phyloP scores from a whole-genome alignment of 352 stramenopile genomes.

The Globisporangium nagaii region DNA sequence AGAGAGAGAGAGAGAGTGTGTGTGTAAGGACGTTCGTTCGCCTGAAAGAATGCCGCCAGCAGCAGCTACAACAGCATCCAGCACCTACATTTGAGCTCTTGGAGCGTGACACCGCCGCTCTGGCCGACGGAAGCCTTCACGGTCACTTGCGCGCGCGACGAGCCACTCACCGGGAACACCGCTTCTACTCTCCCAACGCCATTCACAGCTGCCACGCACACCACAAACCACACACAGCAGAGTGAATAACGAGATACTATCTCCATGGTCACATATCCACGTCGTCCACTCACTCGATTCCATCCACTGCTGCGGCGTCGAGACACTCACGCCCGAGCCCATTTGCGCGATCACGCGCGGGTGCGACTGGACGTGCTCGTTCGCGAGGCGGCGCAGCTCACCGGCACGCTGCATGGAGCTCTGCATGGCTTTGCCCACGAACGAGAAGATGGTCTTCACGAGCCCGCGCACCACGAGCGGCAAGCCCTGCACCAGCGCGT shows the following conservation, averaged over 20 bases:
- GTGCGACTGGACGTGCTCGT: constrained; percentile 52
- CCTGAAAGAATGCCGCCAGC: too few relatives aligned
- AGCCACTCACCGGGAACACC: constrained; percentile 48
- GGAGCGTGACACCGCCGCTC: constrained; percentile 32
- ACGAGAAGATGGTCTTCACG: constrained; percentile 64
- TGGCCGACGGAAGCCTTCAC: constrained; percentile 48
- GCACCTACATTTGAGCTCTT: constrained; percentile 61
- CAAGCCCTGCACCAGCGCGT: constrained; percentile 50
- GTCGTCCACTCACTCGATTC: constrained; percentile 50
- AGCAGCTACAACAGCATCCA: background rate
- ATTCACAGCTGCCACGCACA: constrained; percentile 46
- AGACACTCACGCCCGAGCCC: constrained; percentile 42
- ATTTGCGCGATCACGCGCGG: constrained; percentile 41
- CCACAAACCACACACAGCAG: background rate
- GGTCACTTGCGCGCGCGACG: constrained; percentile 34
- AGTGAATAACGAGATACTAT: too few relatives aligned
- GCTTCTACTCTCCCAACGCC: constrained; percentile 55
- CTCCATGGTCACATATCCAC: too few relatives aligned
- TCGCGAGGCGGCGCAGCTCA: constrained; percentile 46
- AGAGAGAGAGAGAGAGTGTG: background rate
- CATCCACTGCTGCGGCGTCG: constrained; percentile 60
- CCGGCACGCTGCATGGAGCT: constrained; percentile 54
- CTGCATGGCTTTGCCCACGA: constrained; percentile 56
- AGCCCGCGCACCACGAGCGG: constrained; percentile 52
- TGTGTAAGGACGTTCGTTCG: too few relatives aligned